Percentiles rank a stretch among this genome's conserved stretches.
Evolutionary conservation across 2,329 filamentous ascomycete species (phyloP).

Genomic region (Cylindrodendrum hubeiense): DNA sequence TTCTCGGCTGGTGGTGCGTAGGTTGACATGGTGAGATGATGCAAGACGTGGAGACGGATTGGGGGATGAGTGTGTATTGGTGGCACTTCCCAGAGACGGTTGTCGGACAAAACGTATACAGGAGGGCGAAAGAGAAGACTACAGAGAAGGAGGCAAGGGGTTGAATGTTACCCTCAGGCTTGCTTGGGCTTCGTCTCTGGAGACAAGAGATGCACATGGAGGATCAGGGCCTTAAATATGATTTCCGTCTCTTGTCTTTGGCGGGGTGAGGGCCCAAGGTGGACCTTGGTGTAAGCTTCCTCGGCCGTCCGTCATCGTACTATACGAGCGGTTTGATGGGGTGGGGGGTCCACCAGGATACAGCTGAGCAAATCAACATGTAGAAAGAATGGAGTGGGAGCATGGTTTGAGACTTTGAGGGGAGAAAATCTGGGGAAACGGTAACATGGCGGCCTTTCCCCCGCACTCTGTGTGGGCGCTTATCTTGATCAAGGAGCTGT

Average conservation of each 20-base stretch:
- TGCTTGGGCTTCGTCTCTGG: neutral
- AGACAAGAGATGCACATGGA: constrained; percentile 21
- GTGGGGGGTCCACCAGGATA: neutral
- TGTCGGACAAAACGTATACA: neutral
- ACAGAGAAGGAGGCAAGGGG: neutral
- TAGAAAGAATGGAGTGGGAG: constrained; percentile 15
- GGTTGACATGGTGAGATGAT: constrained; percentile 25
- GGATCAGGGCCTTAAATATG: constrained; percentile 36
- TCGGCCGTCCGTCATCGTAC: constrained; percentile 15
- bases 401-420: neutral
- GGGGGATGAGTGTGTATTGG: neutral
- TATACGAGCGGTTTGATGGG: constrained; percentile 32
- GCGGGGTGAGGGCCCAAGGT: constrained; percentile 23
- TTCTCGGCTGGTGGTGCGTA: constrained; percentile 36
- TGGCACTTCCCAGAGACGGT: neutral
- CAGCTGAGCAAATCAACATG: constrained; percentile 5
- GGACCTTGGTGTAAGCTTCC: constrained; percentile 13
- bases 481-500: constrained; percentile 30
- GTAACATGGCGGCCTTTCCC: neutral
- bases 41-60: neutral
- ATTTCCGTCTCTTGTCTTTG: constrained; percentile 25
- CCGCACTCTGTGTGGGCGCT: constrained; percentile 23
- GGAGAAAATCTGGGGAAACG: constrained; percentile 3
- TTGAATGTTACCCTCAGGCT: neutral
- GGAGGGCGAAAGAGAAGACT: neutral